A percentile compares a stretch with the other conserved stretches of the same genome.
Conservation (phyloP, 176 grass and related monocot species). For the Ananas comosus region DNA sequence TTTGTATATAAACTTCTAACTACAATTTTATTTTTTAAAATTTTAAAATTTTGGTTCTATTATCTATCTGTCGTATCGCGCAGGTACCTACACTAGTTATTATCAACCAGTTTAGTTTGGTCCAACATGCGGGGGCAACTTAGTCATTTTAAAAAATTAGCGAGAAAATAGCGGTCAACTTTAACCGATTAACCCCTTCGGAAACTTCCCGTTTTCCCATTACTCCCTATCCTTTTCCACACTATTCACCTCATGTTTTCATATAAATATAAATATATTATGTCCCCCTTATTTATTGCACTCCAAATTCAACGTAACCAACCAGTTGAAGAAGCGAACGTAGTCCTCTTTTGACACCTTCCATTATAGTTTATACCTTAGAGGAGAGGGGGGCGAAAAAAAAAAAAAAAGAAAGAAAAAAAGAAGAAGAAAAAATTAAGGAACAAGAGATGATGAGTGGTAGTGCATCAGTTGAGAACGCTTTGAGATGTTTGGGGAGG, state of each 20-base stretch:
- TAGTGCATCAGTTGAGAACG: slow-evolving; percentile 30
- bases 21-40: too few relatives aligned
- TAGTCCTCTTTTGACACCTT: slow-evolving; percentile 1
- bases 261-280: background rate
- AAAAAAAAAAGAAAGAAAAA: background rate
- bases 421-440: background rate
- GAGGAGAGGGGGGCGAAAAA: too few relatives aligned
- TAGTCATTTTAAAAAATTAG: background rate
- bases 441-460: slow-evolving; percentile 19
- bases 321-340: background rate
- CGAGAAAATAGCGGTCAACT: slow-evolving; percentile 29
- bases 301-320: slow-evolving; percentile 4
- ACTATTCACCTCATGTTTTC: background rate
- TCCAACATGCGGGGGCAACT: background rate
- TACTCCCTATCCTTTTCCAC: background rate
- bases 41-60: too few relatives aligned
- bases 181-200: background rate
- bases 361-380: too few relatives aligned
- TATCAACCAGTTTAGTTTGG: too few relatives aligned
- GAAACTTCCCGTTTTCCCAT: slow-evolving; percentile 22
- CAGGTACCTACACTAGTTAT: too few relatives aligned
- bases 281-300: background rate
- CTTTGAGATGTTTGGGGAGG: slow-evolving; percentile 50
- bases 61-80: too few relatives aligned
- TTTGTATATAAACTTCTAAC: too few relatives aligned